Conservation (phyloP, 2,329 filamentous ascomycete species). For the Pseudocercospora musae region DNA sequence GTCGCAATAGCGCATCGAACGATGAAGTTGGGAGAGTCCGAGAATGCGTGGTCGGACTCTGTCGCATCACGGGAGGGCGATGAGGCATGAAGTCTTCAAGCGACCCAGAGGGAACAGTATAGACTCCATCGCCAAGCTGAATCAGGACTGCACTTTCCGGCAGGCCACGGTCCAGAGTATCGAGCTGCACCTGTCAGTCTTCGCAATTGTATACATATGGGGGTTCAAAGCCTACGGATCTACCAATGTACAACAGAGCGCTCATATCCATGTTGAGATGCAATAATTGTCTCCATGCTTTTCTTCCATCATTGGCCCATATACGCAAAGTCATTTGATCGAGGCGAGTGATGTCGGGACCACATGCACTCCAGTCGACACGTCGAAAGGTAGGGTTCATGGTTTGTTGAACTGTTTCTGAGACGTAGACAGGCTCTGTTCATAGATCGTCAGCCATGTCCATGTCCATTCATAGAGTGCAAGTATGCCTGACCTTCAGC, state of each 20-base stretch:
- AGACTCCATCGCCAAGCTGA: slow-evolving; percentile 81
- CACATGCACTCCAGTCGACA: slow-evolving; percentile 69
- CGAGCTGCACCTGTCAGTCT: slow-evolving; percentile 39
- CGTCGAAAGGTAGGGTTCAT: slow-evolving; percentile 88
- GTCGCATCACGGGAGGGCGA: slow-evolving; percentile 23
- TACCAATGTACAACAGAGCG: slow-evolving; percentile 74
- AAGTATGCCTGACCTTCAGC: slow-evolving; percentile 39
- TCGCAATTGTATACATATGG: background rate
- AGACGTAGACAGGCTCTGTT: slow-evolving; percentile 80
- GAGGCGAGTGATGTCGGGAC: slow-evolving; percentile 62
- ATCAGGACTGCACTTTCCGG: slow-evolving; percentile 81
- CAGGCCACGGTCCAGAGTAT: slow-evolving; percentile 66
- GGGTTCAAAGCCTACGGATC: slow-evolving; percentile 41
- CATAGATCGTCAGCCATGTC: slow-evolving; percentile 18
- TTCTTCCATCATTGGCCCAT: slow-evolving; percentile 62
- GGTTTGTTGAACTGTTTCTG: slow-evolving; percentile 71
- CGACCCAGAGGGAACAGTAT: slow-evolving; percentile 51
- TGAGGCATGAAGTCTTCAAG: slow-evolving; percentile 25
- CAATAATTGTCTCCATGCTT: slow-evolving; percentile 61
- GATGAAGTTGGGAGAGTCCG: slow-evolving; percentile 66
- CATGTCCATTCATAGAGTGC: background rate
- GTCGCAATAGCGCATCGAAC: slow-evolving; percentile 81
- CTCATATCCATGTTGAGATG: slow-evolving; percentile 70
- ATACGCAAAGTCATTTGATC: slow-evolving; percentile 66
- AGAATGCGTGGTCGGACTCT: background rate